These are phyloP conservation scores for Macrolepiota dolichaula DNA, from an alignment of 768 basidiomycete species.

Conservation along the genomic window DNA sequence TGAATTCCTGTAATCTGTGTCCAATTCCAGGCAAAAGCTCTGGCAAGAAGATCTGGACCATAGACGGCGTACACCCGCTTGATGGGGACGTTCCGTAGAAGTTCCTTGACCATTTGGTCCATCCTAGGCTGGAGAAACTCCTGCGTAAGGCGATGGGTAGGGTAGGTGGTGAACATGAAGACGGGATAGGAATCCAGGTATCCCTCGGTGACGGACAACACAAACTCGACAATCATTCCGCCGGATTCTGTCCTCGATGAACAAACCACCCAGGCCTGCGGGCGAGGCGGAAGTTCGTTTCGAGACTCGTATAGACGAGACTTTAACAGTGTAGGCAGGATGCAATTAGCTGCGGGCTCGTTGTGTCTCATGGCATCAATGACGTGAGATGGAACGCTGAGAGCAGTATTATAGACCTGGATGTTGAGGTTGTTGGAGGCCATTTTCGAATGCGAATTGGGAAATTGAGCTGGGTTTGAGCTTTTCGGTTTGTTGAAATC, in stretches of 20 bases:
- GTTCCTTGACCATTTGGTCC: slow-evolving; percentile 32
- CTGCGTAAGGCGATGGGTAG: slow-evolving; percentile 32
- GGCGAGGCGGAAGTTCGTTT: neutral
- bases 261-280: slow-evolving; percentile 4
- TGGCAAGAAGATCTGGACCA: slow-evolving; percentile 44
- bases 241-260: slow-evolving; percentile 1
- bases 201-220: slow-evolving; percentile 59
- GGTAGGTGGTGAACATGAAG: slow-evolving; percentile 54
- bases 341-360: slow-evolving; percentile 36
- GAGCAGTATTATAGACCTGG: slow-evolving; percentile 24
- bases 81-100: slow-evolving; percentile 30
- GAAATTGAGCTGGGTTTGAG: neutral
- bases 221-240: slow-evolving; percentile 36
- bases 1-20: slow-evolving; percentile 37
- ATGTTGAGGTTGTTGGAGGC: slow-evolving; percentile 11
- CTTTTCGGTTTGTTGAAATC: neutral
- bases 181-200: slow-evolving; percentile 59
- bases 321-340: slow-evolving; percentile 36
- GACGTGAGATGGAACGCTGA: slow-evolving; percentile 32
- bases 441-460: neutral
- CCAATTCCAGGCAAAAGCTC: slow-evolving; percentile 49
- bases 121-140: slow-evolving; percentile 39
- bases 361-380: slow-evolving; percentile 32
- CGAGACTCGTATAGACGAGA: slow-evolving; percentile 18
- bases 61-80: slow-evolving; percentile 66